Conservation (phyloP, 2,329 filamentous ascomycete species). For the Sarocladium brachiariae region DNA sequence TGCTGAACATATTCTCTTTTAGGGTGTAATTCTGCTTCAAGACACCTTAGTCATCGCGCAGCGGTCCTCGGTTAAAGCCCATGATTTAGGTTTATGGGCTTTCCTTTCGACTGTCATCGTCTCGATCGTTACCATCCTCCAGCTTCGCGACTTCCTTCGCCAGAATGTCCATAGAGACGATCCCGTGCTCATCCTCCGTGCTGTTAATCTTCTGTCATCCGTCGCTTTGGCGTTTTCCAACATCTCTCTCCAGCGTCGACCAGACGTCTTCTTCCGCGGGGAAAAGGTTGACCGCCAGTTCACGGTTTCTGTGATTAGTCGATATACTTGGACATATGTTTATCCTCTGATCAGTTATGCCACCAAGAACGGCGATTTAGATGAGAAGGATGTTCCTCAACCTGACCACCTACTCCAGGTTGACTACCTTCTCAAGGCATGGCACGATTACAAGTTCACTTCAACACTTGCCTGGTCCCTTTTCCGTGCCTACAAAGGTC, state of each 20-base stretch:
- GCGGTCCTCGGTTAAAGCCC: conserved; percentile 44
- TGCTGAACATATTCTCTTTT: conserved; percentile 11
- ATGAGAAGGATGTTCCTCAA: conserved; percentile 55
- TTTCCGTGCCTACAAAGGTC: conserved; percentile 47
- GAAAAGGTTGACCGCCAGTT: conserved; percentile 56
- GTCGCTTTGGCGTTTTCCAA: conserved; percentile 41
- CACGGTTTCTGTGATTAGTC: conserved; percentile 52
- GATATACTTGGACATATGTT: conserved; percentile 62
- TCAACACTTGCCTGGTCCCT: conserved; percentile 55
- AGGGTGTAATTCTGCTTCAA: conserved; percentile 48
- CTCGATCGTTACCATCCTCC: conserved; percentile 34
- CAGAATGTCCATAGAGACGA: conserved; percentile 25
- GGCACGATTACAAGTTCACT: conserved; percentile 38
- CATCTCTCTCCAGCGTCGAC: conserved; percentile 57
- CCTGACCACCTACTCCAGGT: conserved; percentile 49
- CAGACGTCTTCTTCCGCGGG: conserved; percentile 55
- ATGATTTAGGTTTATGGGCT: conserved; percentile 45
- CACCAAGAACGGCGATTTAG: conserved; percentile 50
- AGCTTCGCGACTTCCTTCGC: conserved; percentile 29
- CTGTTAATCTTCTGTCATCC: conserved; percentile 37
- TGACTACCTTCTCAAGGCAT: conserved; percentile 42
- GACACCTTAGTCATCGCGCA: conserved; percentile 40
- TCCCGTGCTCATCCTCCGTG: conserved; percentile 37
- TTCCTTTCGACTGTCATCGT: conserved; percentile 41
- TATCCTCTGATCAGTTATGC: conserved; percentile 47